phyloP scores from a whole-genome alignment of 2,329 filamentous ascomycete genomes.

The Fusarium sp. region DNA sequence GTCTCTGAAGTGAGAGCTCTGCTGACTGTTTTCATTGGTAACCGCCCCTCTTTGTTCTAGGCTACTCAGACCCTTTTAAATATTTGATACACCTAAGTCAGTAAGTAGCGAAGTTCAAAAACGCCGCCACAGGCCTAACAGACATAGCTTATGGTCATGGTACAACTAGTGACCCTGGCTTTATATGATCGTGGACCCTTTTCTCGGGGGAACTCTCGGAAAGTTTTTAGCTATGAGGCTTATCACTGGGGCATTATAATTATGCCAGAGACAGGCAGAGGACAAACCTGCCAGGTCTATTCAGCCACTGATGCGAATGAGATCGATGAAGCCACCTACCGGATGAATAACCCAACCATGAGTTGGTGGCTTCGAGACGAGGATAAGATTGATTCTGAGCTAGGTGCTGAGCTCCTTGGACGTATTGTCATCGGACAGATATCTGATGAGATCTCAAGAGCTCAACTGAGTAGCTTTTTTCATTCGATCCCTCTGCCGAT shows the following conservation, averaged over 20 bases:
- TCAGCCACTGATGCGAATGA: slow-evolving; percentile 48
- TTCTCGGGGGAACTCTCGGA: slow-evolving; percentile 40
- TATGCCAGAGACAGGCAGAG: slow-evolving; percentile 25
- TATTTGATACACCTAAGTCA: no score
- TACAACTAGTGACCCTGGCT: slow-evolving; percentile 38
- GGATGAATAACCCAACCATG: slow-evolving; percentile 48
- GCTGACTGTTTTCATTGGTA: no score
- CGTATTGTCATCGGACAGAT: slow-evolving; percentile 44
- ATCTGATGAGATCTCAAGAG: slow-evolving; percentile 21
- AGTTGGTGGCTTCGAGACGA: slow-evolving; percentile 46
- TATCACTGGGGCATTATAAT: slow-evolving; percentile 49
- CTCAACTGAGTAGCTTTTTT: slow-evolving; percentile 41
- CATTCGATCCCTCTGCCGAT: slow-evolving; percentile 40
- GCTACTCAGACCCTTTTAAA: no score
- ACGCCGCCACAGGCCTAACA: not conserved
- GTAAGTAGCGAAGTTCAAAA: not conserved
- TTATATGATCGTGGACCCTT: slow-evolving; percentile 45
- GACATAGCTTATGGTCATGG: slow-evolving; percentile 12
- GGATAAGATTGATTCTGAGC: slow-evolving; percentile 25
- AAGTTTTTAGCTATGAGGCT: slow-evolving; percentile 43
- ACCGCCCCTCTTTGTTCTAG: no score
- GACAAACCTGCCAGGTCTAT: slow-evolving; percentile 29
- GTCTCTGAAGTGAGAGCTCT: no score
- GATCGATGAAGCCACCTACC: slow-evolving; percentile 46
- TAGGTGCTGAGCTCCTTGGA: slow-evolving; percentile 43